Conservation (phyloP, 1,284 basidiomycete species). For the Porphyrellus sp. region DNA sequence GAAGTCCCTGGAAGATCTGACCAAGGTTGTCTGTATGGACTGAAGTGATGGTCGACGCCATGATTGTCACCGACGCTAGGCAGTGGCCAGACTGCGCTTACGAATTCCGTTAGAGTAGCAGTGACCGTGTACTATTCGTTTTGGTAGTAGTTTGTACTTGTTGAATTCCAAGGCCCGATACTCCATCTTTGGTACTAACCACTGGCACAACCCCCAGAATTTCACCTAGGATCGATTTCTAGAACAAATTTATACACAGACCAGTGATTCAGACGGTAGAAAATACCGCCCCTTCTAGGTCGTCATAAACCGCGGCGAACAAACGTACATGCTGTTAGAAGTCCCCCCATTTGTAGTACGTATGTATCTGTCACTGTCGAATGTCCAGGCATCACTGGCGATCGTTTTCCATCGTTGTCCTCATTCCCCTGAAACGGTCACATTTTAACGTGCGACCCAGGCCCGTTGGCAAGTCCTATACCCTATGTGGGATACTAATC, state of each 20-base stretch:
- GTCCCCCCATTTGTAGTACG: background rate
- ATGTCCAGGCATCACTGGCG: too few species aligned
- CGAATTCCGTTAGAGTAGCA: constrained; percentile 5
- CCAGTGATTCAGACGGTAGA: too few species aligned
- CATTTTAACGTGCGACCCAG: background rate
- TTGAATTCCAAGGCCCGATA: constrained; percentile 25
- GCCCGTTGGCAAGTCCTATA: background rate
- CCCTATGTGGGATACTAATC: background rate
- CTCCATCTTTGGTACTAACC: constrained; percentile 16
- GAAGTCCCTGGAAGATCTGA: constrained; percentile 63
- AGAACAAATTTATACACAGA: too few species aligned
- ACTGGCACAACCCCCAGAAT: background rate
- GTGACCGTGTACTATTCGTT: constrained; percentile 1
- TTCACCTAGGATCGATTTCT: too few species aligned
- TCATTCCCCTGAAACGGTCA: background rate
- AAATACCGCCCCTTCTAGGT: too few species aligned
- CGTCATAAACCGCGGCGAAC: background rate
- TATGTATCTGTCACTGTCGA: too few species aligned
- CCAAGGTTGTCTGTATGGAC: constrained; percentile 59
- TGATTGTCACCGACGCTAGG: constrained; percentile 30
- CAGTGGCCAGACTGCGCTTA: constrained; percentile 4
- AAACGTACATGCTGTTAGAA: background rate
- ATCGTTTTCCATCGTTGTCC: background rate
- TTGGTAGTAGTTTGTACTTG: constrained; percentile 27
- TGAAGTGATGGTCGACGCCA: constrained; percentile 56